Conservation (phyloP, 768 basidiomycete genomes). For the Nevesoporus exiguus region DNA sequence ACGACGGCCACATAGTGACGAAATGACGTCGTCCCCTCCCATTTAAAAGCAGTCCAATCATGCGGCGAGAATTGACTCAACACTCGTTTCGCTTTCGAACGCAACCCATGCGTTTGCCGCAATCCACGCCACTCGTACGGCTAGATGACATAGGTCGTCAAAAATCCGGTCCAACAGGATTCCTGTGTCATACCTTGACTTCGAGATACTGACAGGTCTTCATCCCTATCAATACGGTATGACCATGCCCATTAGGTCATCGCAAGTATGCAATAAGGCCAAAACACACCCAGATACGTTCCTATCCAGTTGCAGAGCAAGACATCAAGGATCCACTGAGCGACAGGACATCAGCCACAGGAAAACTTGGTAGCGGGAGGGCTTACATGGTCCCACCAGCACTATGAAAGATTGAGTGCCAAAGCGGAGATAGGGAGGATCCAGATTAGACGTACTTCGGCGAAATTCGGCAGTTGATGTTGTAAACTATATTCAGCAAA, state of each 20-base stretch:
- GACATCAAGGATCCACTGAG: slow-evolving; percentile 83
- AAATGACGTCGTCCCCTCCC: slow-evolving; percentile 78
- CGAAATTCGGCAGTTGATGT: slow-evolving; percentile 86
- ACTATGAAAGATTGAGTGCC: slow-evolving; percentile 41
- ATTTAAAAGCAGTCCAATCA: slow-evolving; percentile 85
- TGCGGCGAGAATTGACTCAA: slow-evolving; percentile 83
- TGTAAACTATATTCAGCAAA: slow-evolving; percentile 85
- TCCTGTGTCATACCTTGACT: slow-evolving; percentile 59
- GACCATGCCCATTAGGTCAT: slow-evolving; percentile 13
- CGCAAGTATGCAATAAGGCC: slow-evolving; percentile 6
- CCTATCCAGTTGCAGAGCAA: slow-evolving; percentile 87
- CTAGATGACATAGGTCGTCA: slow-evolving; percentile 35
- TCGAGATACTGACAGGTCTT: slow-evolving; percentile 84
- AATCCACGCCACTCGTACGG: slow-evolving; percentile 85
- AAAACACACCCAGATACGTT: slow-evolving; percentile 64
- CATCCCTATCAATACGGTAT: slow-evolving; percentile 53
- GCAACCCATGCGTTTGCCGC: slow-evolving; percentile 70
- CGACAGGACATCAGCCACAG: slow-evolving; percentile 13
- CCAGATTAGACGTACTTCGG: slow-evolving; percentile 54
- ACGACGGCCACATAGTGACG: slow-evolving; percentile 74
- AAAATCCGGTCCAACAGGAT: background rate
- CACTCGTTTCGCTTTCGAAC: slow-evolving; percentile 76
- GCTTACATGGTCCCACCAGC: slow-evolving; percentile 92
- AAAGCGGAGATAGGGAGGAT: slow-evolving; percentile 16
- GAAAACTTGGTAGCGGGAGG: background rate